These are phyloP conservation scores for Botrytis fragariae DNA, from an alignment of 2,329 filamentous ascomycete species.

Conservation along the genomic window DNA sequence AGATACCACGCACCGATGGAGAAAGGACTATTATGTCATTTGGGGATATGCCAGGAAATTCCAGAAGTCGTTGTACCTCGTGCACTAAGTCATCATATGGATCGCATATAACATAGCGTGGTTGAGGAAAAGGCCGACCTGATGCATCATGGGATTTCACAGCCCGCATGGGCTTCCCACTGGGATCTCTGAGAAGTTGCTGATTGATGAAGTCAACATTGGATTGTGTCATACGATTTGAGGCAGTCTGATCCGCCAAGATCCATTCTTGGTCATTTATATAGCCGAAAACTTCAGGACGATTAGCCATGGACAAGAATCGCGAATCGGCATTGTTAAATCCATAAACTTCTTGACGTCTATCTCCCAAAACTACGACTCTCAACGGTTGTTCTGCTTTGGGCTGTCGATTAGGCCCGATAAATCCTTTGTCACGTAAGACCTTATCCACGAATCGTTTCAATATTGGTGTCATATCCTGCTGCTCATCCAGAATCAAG, in stretches of 20 bases:
- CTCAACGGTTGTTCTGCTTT: not conserved
- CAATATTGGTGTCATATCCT: slow-evolving; percentile 19
- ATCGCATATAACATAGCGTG: slow-evolving; percentile 15
- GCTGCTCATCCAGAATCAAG: slow-evolving; percentile 17
- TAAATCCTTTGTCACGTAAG: slow-evolving; percentile 10
- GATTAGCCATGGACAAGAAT: slow-evolving; percentile 12
- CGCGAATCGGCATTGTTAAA: slow-evolving; percentile 19
- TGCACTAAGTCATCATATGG: slow-evolving; percentile 8
- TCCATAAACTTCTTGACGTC: slow-evolving; percentile 13
- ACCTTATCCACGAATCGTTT: slow-evolving; percentile 17
- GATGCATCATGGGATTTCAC: slow-evolving; percentile 5
- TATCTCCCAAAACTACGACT: slow-evolving; percentile 6
- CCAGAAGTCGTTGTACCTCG: slow-evolving; percentile 4
- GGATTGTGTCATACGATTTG: slow-evolving; percentile 16
- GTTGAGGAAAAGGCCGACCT: slow-evolving; percentile 7
- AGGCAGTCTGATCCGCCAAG: slow-evolving; percentile 7
- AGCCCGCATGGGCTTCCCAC: slow-evolving; percentile 11
- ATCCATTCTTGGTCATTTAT: slow-evolving; percentile 9
- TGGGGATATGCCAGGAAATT: not conserved
- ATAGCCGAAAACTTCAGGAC: slow-evolving; percentile 10
- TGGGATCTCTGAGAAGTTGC: slow-evolving; percentile 1
- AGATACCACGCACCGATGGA: not conserved
- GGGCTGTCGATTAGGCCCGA: not conserved
- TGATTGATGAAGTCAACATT: slow-evolving; percentile 19
- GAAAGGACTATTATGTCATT: slow-evolving; percentile 16